Percentiles rank a stretch among this genome's conserved stretches.
These are phyloP conservation scores for Schizophyllum commune DNA, from an alignment of 1,284 basidiomycete genomes.

Conservation along the genomic window DNA sequence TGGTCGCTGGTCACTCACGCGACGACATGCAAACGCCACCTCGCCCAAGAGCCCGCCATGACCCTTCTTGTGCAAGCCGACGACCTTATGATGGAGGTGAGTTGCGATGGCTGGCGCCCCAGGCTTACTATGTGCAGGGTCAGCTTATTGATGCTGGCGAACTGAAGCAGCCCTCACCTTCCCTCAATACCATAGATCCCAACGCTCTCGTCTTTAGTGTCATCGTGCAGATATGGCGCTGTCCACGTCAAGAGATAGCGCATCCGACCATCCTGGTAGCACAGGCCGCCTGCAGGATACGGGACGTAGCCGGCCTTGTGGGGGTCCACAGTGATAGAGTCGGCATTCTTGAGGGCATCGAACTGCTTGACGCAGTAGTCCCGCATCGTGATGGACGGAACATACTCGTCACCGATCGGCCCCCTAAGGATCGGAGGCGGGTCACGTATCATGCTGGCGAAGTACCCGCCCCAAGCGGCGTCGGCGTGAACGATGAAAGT, in stretches of 20 bases:
- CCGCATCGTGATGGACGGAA: constrained; percentile 21
- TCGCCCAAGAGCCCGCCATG: constrained; percentile 5
- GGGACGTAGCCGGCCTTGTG: constrained; percentile 40
- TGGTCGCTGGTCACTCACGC: no score
- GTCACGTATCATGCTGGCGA: constrained; percentile 26
- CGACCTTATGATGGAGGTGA: constrained; percentile 5
- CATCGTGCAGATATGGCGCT: constrained; percentile 27
- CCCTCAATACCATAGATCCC: constrained; percentile 11
- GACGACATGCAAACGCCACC: neutral
- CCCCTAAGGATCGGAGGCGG: neutral
- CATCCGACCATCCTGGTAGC: constrained; percentile 33
- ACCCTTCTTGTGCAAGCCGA: constrained; percentile 8
- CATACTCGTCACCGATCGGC: constrained; percentile 6
- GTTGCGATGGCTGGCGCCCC: constrained; percentile 5
- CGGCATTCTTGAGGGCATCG: constrained; percentile 19
- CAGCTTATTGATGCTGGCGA: no score
- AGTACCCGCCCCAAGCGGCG: constrained; percentile 37
- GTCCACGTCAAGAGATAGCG: constrained; percentile 34
- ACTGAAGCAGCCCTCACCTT: constrained; percentile 4
- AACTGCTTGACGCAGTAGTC: constrained; percentile 18
- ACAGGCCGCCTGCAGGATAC: constrained; percentile 37
- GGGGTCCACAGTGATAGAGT: constrained; percentile 39
- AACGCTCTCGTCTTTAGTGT: constrained; percentile 2
- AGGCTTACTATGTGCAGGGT: no score
- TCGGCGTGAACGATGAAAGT: constrained; percentile 10